Percentiles rank a stretch among this genome's conserved stretches.
Conservation (phyloP, 139 green algal genomes). For the Micractinium conductrix region DNA sequence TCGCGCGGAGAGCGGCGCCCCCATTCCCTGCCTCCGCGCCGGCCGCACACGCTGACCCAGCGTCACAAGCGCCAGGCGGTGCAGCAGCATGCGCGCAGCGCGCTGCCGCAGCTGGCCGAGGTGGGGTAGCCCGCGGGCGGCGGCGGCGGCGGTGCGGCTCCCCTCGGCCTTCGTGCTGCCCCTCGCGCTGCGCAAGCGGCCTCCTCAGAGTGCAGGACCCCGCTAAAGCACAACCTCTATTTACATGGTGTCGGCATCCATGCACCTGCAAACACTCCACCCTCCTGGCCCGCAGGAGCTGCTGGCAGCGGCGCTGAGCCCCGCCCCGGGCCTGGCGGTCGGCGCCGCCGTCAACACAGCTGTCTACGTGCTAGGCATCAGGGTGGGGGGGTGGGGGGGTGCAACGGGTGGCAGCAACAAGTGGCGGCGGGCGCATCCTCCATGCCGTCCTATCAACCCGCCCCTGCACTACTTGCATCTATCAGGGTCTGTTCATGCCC, state of each 20-base stretch:
- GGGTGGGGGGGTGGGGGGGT: no score
- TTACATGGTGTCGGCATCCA: neutral
- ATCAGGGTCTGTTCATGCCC: no score
- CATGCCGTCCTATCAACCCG: no score
- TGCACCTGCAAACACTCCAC: neutral
- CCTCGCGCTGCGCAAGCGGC: neutral
- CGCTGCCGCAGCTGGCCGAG: neutral
- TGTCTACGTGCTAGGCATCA: constrained; percentile 72
- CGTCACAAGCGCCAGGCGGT: no score
- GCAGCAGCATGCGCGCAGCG: neutral
- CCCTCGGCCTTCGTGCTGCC: neutral
- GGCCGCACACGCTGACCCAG: no score
- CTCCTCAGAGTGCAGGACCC: neutral
- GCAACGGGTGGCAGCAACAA: no score
- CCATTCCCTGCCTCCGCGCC: no score
- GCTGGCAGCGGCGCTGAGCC: constrained; percentile 6
- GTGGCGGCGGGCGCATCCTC: no score
- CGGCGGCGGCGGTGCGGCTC: neutral
- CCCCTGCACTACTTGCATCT: no score
- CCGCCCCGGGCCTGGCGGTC: constrained; percentile 55
- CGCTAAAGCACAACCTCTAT: no score
- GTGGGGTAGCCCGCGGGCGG: neutral
- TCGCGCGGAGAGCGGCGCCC: no score
- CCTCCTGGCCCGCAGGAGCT: constrained; percentile 7
- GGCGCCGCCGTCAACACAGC: constrained; percentile 58